Conservation (phyloP, 306 rosid genomes). For the Albizia julibrissin region DNA sequence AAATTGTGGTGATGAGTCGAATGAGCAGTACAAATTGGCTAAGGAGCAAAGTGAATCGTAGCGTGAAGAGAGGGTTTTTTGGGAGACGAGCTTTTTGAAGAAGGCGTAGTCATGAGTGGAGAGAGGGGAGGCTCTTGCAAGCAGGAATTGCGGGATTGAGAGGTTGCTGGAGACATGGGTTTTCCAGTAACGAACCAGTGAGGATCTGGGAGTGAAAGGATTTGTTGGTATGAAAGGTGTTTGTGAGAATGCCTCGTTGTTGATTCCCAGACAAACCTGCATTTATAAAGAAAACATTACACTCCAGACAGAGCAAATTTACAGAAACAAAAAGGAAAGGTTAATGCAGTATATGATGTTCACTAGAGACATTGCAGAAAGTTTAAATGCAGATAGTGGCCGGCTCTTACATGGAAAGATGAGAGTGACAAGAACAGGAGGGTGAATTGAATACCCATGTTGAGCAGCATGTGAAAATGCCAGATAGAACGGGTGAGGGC, state of each 20-base stretch:
- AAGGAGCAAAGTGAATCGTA: constrained; percentile 56
- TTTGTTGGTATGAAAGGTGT: constrained; percentile 29
- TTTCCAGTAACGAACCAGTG: constrained; percentile 76
- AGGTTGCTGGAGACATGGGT: constrained; percentile 46
- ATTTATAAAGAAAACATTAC: background rate
- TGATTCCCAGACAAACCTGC: constrained; percentile 45
- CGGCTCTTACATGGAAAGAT: constrained; percentile 52
- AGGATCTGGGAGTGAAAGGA: constrained; percentile 81
- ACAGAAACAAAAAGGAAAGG: background rate
- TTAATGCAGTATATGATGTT: background rate
- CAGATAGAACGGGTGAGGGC: background rate
- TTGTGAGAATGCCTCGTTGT: background rate
- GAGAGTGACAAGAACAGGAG: constrained; percentile 55
- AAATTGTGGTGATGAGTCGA: constrained; percentile 30
- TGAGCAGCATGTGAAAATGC: constrained; percentile 24
- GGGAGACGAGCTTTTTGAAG: constrained; percentile 42
- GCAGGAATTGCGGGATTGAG: constrained; percentile 56
- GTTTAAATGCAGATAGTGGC: background rate
- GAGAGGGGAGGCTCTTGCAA: constrained; percentile 79
- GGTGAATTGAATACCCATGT: constrained; percentile 44
- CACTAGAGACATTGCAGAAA: background rate
- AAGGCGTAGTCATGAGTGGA: constrained; percentile 51
- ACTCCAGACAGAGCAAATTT: background rate
- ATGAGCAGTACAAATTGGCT: constrained; percentile 64
- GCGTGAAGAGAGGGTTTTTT: constrained; percentile 38